Base-by-base conservation (phyloP, 176 grass and related monocot genomes). In the Bromus sterilis region DNA sequence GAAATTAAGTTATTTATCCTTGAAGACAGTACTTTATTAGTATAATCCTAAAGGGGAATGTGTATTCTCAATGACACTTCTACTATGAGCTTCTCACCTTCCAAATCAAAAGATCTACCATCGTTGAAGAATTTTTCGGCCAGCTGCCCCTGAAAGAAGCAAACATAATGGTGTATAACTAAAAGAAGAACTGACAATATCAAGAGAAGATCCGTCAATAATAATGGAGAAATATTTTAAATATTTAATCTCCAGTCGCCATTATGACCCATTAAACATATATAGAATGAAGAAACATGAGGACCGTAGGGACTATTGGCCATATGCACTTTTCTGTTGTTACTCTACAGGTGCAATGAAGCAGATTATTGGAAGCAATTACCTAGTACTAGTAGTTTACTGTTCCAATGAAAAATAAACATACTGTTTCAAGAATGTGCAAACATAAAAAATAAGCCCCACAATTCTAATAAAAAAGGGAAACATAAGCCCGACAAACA, bases 51-150 rank as follows among this genome's bases (percentile, higher is more conserved):
- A 49, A 82, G 18, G 20, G 49, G 24, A 71, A 51, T 32, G 1
- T 82, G 32, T 3, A 78, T 18, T 9, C 53, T 41, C 2, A 41
- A n/a, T 26, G 24, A 4, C 24, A 80, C 14, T 43, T 69, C 29
- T 71, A 70, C 3, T 76, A 36, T 76, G 25, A 76, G 9, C 32
- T 70, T 89, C 87, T 91, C 80, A 94, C 95, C 95, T 91, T 94
- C 83, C 74, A 98, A 84, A 89, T 98, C 90, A 87, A 98, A 89
- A 67, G 83, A 85, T 91, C 92, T 94, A 56, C 92, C 92, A 78
- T 98, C 95, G 80, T 87, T 98, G 86, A 98, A 98, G 76, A 98
- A 98, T 42, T 87, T 98, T 71, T 82, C 87, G n/a, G 90, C 83
- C 80, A 98, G 82, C 41, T 98, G 86, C 41, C 77, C 75, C 95